These are phyloP conservation scores for Colletotrichum musae DNA, from an alignment of 2,329 filamentous ascomycete genomes.

Conservation along the genomic window DNA sequence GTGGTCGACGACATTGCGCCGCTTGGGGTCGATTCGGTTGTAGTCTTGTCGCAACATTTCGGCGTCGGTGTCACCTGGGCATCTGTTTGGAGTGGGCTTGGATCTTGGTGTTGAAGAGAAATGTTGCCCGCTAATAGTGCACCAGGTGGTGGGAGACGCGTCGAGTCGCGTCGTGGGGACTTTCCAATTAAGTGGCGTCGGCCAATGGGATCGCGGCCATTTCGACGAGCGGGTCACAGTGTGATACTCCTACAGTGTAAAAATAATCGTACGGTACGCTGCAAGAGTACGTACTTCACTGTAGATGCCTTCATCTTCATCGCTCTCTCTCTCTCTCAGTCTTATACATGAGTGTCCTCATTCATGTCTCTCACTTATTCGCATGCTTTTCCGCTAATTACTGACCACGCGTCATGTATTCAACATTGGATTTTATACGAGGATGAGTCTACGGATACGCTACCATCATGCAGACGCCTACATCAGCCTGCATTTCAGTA, in stretches of 20 bases:
- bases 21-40: conserved; percentile 76
- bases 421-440: no score
- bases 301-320: no score
- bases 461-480: not conserved
- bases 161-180: conserved; percentile 31
- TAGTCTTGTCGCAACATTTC: conserved; percentile 66
- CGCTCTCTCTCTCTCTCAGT: no score
- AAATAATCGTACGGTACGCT: no score
- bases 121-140: not conserved
- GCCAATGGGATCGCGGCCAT: conserved; percentile 12
- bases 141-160: conserved; percentile 26
- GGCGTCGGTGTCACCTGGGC: not conserved
- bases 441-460: no score
- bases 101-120: conserved; percentile 25
- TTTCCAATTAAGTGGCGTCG: conserved; percentile 26
- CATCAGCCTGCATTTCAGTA: not conserved
- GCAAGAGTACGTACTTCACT: no score
- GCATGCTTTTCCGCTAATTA: no score
- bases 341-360: no score
- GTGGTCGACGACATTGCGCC: conserved; percentile 81
- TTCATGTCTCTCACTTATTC: no score
- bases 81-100: conserved; percentile 12
- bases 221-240: no score
- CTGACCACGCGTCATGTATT: no score
- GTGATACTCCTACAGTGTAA: accelerated